Evolutionary conservation across 164 flowering plant genomes (phyloP).

Genomic region (Nymphaea thermarum): DNA sequence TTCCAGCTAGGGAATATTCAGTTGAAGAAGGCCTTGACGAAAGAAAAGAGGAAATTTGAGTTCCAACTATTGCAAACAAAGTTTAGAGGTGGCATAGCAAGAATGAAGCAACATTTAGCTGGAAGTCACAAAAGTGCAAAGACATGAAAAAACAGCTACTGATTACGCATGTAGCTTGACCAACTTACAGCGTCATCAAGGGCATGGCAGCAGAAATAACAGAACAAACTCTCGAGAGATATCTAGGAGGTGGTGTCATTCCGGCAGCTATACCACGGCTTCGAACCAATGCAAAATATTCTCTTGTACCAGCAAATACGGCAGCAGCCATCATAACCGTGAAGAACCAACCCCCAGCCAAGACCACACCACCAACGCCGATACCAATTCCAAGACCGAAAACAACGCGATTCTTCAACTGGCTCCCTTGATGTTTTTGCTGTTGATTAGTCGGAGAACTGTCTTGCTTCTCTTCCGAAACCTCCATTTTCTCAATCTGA

Average conservation of each 20-base stretch:
- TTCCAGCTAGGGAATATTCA: too few species aligned
- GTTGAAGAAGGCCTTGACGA: too few species aligned
- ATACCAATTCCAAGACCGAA: slow-evolving; percentile 69
- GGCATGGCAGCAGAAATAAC: slow-evolving; percentile 87
- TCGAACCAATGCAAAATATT: slow-evolving; percentile 86
- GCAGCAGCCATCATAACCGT: slow-evolving; percentile 55
- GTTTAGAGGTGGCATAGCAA: too few species aligned
- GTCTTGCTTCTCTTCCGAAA: slow-evolving; percentile 9
- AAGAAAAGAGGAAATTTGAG: too few species aligned
- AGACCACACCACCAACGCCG: slow-evolving; percentile 21
- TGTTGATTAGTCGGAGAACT: slow-evolving; percentile 13
- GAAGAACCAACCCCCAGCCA: slow-evolving; percentile 73
- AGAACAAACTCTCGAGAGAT: slow-evolving; percentile 87
- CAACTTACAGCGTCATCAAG: slow-evolving; percentile 65
- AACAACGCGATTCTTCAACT: slow-evolving; percentile 63
- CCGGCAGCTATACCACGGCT: slow-evolving; percentile 82
- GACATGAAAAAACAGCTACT: too few species aligned
- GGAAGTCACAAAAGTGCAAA: too few species aligned
- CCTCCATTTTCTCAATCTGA: not conserved
- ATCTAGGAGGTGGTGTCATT: slow-evolving; percentile 99
- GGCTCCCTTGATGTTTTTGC: slow-evolving; percentile 37
- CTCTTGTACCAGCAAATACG: slow-evolving; percentile 65
- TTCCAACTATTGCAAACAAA: too few species aligned
- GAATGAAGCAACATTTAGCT: too few species aligned
- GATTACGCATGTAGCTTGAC: not conserved